Evolutionary conservation across 1,139 yeast genomes (phyloP).

Genomic region (Blastobotrys petasosporus): DNA sequence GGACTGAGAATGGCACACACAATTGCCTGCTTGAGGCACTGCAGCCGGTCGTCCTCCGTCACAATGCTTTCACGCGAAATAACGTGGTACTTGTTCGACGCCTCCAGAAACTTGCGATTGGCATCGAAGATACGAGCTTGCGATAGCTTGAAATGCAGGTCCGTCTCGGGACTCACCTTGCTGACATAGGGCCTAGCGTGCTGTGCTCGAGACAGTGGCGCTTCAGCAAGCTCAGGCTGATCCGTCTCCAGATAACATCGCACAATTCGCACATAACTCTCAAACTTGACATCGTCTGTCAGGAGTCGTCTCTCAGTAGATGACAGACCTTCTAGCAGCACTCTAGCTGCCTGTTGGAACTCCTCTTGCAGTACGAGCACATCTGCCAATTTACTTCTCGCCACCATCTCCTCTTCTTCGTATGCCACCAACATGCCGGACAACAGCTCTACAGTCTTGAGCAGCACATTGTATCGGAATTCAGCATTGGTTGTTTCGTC

Average conservation of each 20-base stretch:
- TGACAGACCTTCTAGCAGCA: conserved; percentile 26
- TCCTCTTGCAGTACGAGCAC: conserved; percentile 25
- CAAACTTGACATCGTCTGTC: conserved; percentile 27
- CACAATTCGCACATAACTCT: conserved; percentile 29
- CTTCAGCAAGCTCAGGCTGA: conserved; percentile 32
- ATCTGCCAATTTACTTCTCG: conserved; percentile 28
- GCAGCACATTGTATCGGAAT: conserved; percentile 4
- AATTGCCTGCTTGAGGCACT: conserved; percentile 32
- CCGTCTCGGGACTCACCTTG: conserved; percentile 15
- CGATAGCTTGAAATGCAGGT: conserved; percentile 30
- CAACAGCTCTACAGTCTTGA: conserved; percentile 11
- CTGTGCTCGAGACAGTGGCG: conserved; percentile 30
- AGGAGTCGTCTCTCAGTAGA: conserved; percentile 23
- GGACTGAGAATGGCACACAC: conserved; percentile 33
- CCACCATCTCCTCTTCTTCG: conserved; percentile 28
- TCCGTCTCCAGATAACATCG: conserved; percentile 31
- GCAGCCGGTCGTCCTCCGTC: conserved; percentile 29
- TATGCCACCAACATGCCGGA: conserved; percentile 24
- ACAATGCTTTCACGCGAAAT: conserved; percentile 26
- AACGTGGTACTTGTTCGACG: conserved; percentile 31
- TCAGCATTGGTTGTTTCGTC: conserved; percentile 3
- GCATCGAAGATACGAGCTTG: conserved; percentile 34
- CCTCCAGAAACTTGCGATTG: conserved; percentile 31
- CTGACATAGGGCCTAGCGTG: conserved; percentile 23
- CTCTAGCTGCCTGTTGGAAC: conserved; percentile 26